Conservation (phyloP, 2,329 filamentous ascomycete species). For the Cladosporium sp. region DNA sequence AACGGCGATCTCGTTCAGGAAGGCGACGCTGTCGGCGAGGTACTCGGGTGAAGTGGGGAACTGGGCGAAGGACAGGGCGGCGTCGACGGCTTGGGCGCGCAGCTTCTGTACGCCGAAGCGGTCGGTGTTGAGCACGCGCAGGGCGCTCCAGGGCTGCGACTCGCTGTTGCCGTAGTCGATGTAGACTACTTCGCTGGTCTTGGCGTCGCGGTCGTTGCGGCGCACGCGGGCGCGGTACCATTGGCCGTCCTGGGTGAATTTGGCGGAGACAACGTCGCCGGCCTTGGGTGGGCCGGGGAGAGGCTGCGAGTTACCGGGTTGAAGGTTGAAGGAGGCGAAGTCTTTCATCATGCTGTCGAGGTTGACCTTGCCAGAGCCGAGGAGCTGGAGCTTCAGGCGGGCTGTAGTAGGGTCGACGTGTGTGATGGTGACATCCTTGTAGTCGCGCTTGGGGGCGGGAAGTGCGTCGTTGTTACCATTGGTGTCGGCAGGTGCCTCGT, state of each 20-base stretch:
- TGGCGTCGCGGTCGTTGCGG: constrained; percentile 86
- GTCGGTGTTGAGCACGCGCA: constrained; percentile 75
- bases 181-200: constrained; percentile 88
- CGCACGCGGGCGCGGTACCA: constrained; percentile 95
- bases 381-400: constrained; percentile 85
- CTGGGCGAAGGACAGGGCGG: constrained; percentile 83
- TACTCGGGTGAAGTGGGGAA: constrained; percentile 78
- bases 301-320: constrained; percentile 73
- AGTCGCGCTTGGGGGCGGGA: constrained; percentile 73
- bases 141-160: constrained; percentile 76
- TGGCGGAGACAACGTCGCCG: constrained; percentile 86
- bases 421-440: constrained; percentile 90
- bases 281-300: constrained; percentile 79
- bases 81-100: constrained; percentile 83
- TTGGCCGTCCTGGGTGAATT: constrained; percentile 83
- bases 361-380: constrained; percentile 81
- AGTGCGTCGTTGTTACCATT: constrained; percentile 53
- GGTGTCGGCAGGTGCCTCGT: constrained; percentile 49
- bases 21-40: constrained; percentile 73
- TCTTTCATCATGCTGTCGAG: constrained; percentile 86
- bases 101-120: constrained; percentile 82
- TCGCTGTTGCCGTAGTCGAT: constrained; percentile 97
- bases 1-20: constrained; percentile 72
- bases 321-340: constrained; percentile 88
- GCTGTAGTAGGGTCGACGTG: constrained; percentile 77